A percentile compares a stretch with the other conserved stretches of the same genome.
Conservation (phyloP, 2,329 filamentous ascomycete genomes). For the Colletotrichum karsti region DNA sequence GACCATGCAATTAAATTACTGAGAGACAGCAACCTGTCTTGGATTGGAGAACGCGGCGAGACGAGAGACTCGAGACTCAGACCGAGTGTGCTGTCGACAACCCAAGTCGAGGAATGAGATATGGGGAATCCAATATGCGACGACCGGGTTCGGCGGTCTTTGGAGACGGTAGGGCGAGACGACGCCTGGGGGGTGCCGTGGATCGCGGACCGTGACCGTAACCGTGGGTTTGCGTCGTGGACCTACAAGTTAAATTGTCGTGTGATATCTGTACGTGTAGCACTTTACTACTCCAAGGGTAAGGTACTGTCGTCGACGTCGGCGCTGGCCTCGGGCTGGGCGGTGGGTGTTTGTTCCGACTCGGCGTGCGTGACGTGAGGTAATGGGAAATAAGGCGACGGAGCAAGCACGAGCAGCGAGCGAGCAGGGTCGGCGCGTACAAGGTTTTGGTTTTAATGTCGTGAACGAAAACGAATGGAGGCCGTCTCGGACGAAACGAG, state of each 20-base stretch:
- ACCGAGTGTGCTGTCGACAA: too few relatives aligned
- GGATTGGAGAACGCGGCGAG: conserved; percentile 7
- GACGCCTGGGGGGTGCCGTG: not conserved
- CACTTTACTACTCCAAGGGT: not conserved
- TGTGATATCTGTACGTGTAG: not conserved
- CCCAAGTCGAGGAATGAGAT: conserved; percentile 22
- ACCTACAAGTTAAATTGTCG: not conserved
- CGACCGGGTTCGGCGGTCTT: conserved; percentile 5
- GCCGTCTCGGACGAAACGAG: not conserved
- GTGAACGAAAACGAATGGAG: conserved; percentile 8
- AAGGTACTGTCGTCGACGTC: too few relatives aligned
- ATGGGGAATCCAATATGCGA: conserved; percentile 22
- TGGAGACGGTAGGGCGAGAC: not conserved
- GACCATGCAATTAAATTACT: conserved; percentile 29
- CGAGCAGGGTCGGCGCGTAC: not conserved
- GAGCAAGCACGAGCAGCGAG: not conserved
- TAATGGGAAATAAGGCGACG: not conserved
- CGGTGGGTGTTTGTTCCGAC: not conserved
- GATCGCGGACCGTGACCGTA: not conserved
- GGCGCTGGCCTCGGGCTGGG: not conserved
- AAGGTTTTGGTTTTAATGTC: not conserved
- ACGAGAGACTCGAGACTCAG: not conserved
- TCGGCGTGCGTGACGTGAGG: conserved; percentile 9
- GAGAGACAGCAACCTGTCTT: conserved; percentile 19
- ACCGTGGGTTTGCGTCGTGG: not conserved